Evolutionary conservation across 768 basidiomycete genomes (phyloP), one percentile per base, ranked within the genome.

Genomic region (Termitomyces sp.): DNA sequence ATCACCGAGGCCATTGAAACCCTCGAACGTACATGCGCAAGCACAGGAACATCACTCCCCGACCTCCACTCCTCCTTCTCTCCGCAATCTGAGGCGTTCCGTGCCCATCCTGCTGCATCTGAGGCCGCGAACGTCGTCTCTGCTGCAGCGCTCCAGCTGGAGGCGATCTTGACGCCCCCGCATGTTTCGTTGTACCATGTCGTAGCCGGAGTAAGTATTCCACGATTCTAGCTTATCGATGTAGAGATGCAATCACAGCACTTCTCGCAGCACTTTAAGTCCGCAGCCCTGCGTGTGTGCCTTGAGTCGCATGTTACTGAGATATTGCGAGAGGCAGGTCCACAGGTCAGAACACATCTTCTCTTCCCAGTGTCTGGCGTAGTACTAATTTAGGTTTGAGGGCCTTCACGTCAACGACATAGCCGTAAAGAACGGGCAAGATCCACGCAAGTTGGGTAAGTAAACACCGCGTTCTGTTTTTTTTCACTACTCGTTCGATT

Each of bases 321-420:
- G 55, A 72, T 75, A 16, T 60, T 76, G 33, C 67, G 71, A 3
- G 72, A 71, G 41, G 72, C 69, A 18, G 75, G 75, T 9, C 20
- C 50, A 1, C 34, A 39, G 28, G 15, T 45, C n/a, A n/a, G 26
- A 36, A 57, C 33, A 42, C 46, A 6, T 66, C 69, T 31, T 31
- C 31, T 31, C 31, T 31, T 31, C 6, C 4, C 6, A 4, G 9
- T 31, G 2, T 7, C 31, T 31, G 31, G 9, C 31, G 71, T n/a
- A n/a, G n/a, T n/a, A n/a, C n/a, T n/a, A n/a, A n/a, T n/a, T n/a
- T n/a, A n/a, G n/a, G n/a, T n/a, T n/a, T n/a, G n/a, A n/a, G n/a
- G n/a, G n/a, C 7, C 56, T 70, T 49, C 70, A 73, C 36, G 68
- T 72, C n/a, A 56, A 64, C 4, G 68, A 70, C 16, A 74, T 74